phyloP scores from a whole-genome alignment of 2,329 filamentous ascomycete genomes.

The Fusarium sp. region DNA sequence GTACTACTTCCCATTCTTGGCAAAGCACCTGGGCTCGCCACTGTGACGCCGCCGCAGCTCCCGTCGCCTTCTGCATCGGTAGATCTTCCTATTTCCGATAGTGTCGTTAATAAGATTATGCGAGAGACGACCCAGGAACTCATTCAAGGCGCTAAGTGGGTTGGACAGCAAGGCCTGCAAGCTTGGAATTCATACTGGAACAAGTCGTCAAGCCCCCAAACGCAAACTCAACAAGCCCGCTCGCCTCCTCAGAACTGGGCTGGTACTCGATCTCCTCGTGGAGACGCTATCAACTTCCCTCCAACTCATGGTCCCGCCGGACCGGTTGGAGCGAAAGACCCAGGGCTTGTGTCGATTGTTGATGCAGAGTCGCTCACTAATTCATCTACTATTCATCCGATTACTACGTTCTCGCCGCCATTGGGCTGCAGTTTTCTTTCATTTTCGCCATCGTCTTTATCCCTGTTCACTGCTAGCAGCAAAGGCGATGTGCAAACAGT shows the following conservation, averaged over 20 bases:
- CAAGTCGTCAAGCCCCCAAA: constrained; percentile 54
- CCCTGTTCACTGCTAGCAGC: constrained; percentile 80
- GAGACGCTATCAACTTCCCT: constrained; percentile 69
- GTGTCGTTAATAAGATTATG: constrained; percentile 79
- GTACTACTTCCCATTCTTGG: constrained; percentile 65
- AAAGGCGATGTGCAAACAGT: constrained; percentile 86
- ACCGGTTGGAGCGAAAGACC: constrained; percentile 69
- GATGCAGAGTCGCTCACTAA: constrained; percentile 70
- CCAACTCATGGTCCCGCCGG: constrained; percentile 76
- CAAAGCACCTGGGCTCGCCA: constrained; percentile 64
- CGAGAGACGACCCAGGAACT: constrained; percentile 82
- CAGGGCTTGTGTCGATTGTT: constrained; percentile 77
- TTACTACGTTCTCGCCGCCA: constrained; percentile 75
- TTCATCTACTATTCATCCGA: constrained; percentile 65
- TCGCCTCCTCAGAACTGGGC: constrained; percentile 62
- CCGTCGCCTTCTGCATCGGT: constrained; percentile 73
- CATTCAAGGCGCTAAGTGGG: constrained; percentile 78
- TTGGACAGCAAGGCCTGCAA: constrained; percentile 79
- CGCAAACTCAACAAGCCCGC: constrained; percentile 56
- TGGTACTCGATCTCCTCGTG: constrained; percentile 54
- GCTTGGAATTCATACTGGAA: constrained; percentile 87
- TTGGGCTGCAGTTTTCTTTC: constrained; percentile 84
- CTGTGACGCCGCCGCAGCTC: constrained; percentile 74
- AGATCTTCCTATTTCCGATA: constrained; percentile 76
- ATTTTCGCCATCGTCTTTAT: constrained; percentile 77